These are phyloP conservation scores for Aspergillus sp. DNA, from an alignment of 2,329 filamentous ascomycete species.

Conservation along the genomic window DNA sequence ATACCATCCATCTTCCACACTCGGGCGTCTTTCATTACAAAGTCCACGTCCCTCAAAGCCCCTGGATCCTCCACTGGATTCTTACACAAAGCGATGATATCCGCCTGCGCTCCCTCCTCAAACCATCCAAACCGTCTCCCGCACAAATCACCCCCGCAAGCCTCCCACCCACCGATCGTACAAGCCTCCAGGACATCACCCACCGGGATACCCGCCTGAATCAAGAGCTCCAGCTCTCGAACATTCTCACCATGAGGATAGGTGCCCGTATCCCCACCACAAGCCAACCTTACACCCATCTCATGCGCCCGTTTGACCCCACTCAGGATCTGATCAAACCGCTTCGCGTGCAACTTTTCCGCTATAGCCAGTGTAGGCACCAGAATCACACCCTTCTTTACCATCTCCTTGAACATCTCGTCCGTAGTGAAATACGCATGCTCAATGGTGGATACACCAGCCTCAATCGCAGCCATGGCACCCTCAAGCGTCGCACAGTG, in stretches of 20 bases:
- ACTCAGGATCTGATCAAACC: neutral
- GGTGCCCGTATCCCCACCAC: neutral
- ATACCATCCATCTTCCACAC: neutral
- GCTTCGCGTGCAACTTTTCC: neutral
- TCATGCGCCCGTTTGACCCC: neutral
- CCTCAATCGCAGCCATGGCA: neutral
- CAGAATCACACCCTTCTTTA: neutral
- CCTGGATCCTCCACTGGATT: neutral
- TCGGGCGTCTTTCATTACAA: neutral
- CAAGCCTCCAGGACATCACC: neutral
- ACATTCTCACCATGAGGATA: neutral
- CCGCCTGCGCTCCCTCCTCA: neutral
- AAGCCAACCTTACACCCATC: neutral
- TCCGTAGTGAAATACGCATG: neutral
- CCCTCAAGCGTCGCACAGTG: neutral
- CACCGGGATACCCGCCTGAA: neutral
- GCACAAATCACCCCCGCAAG: neutral
- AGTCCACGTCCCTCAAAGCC: neutral
- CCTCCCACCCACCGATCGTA: neutral
- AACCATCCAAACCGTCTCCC: neutral
- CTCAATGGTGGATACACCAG: neutral
- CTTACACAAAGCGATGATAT: neutral
- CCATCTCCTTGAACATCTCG: neutral
- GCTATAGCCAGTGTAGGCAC: neutral
- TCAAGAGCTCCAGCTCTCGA: neutral